Evolutionary conservation across 2,329 filamentous ascomycete species (phyloP).

Genomic region (Colletotrichum lentis): DNA sequence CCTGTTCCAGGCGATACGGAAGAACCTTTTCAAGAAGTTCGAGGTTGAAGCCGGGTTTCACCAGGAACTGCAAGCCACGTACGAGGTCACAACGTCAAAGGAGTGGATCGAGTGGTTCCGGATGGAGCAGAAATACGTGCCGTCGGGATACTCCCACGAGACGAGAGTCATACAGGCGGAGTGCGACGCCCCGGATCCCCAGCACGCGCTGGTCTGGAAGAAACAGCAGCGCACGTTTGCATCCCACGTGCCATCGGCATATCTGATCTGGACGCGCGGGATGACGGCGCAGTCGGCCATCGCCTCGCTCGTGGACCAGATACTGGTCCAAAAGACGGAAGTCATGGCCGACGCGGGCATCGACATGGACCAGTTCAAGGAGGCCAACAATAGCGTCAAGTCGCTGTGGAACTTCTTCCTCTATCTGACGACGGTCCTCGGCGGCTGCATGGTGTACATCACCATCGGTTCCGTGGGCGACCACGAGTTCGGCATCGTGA

Average conservation of each 20-base stretch:
- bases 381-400: constrained; percentile 38
- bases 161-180: constrained; percentile 41
- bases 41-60: constrained; percentile 42
- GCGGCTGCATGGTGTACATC: constrained; percentile 43
- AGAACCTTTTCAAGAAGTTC: constrained; percentile 41
- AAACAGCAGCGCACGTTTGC: constrained; percentile 40
- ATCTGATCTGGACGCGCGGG: constrained; percentile 44
- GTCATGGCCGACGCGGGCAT: constrained; percentile 39
- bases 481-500: constrained; percentile 43
- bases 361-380: constrained; percentile 38
- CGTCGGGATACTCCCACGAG: constrained; percentile 38
- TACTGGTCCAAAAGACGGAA: constrained; percentile 42
- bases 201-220: constrained; percentile 43
- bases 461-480: constrained; percentile 42
- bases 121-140: constrained; percentile 43
- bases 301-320: constrained; percentile 42
- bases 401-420: constrained; percentile 41
- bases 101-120: constrained; percentile 43
- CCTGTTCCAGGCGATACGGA: constrained; percentile 39
- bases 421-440: constrained; percentile 37
- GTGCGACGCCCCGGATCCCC: constrained; percentile 44
- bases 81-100: constrained; percentile 41
- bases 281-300: constrained; percentile 44
- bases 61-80: constrained; percentile 42
- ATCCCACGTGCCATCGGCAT: constrained; percentile 40